These are phyloP conservation scores for Podospora pseudocomata DNA, from an alignment of 495 filamentous ascomycete species.

Conservation along the genomic window DNA sequence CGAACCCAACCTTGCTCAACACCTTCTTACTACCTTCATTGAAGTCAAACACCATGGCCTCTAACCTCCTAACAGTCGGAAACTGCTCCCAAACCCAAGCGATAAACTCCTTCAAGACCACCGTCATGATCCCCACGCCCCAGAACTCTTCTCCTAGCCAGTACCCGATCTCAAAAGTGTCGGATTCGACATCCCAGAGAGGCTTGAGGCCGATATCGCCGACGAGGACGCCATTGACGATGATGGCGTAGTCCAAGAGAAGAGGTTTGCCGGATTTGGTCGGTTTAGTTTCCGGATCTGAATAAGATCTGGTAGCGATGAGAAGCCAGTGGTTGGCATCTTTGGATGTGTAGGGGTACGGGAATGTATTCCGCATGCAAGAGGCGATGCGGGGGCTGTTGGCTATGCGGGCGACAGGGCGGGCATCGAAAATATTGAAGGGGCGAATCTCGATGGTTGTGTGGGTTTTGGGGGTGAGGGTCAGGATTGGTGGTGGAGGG, in stretches of 20 bases:
- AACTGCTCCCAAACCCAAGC: slow-evolving; percentile 37
- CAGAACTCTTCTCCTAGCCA: slow-evolving; percentile 35
- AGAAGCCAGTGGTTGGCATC: slow-evolving; percentile 31
- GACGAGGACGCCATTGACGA: slow-evolving; percentile 24
- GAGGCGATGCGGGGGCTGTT: slow-evolving; percentile 31
- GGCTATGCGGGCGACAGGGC: slow-evolving; percentile 21
- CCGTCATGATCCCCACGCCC: slow-evolving; percentile 40
- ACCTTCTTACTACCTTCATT: slow-evolving; percentile 37
- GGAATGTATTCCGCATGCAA: slow-evolving; percentile 38
- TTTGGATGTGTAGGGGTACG: slow-evolving; percentile 36
- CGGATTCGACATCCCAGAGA: slow-evolving; percentile 29
- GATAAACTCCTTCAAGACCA: slow-evolving; percentile 22
- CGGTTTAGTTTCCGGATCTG: slow-evolving; percentile 2
- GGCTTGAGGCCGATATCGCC: slow-evolving; percentile 36
- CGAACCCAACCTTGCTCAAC: slow-evolving; percentile 36
- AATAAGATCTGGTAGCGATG: neutral
- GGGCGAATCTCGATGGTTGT: slow-evolving; percentile 27
- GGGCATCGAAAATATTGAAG: slow-evolving; percentile 30
- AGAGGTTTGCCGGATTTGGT: neutral
- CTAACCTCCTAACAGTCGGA: slow-evolving; percentile 32
- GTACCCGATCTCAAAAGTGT: slow-evolving; percentile 40
- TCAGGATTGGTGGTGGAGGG: slow-evolving; percentile 13
- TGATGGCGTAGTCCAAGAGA: slow-evolving; percentile 32
- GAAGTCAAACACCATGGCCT: slow-evolving; percentile 30
- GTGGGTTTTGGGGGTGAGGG: slow-evolving; percentile 5